Base-by-base conservation (phyloP, 2,329 filamentous ascomycete species). In the Chalaropsis thielavioides region DNA sequence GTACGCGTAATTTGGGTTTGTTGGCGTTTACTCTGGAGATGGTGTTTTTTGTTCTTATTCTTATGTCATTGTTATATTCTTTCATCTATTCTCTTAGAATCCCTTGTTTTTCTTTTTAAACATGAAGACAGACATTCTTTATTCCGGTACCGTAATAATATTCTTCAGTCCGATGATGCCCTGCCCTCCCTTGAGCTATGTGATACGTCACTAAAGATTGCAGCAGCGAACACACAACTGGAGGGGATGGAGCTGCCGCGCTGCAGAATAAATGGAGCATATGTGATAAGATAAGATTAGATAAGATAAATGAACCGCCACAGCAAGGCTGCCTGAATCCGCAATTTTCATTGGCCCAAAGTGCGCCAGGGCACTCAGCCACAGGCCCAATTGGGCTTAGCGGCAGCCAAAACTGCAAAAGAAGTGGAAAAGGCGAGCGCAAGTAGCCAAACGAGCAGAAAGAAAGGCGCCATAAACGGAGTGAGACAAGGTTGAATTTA, bases 321-420 rank as follows among this genome's bases (percentile, higher is more conserved):
- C 40, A 22, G 40, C 3, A 24, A 35, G 22, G 3, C 24, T 19
- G 24, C 17, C 6, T 31, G 5, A 10, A 22, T 27, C 2, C 7
- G 24, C n/a, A 19, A 5, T 7, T 43, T 2, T 13, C 31, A 64
- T 58, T 64, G 49, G 62, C 19, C 35, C 7, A 35, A 5, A 58
- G 15, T 38, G 22, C 22, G 24, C 27, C 27, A 8, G 11, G 27
- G 27, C 27, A 43, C 24, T 27, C 60, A 62, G 60, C 60, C 60
- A 62, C 60, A 62, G 60, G 10, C 43, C 60, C 22, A 35, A 62
- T 38, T 46, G 15, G 60, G 60, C 60, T 19, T 62, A 62, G 60
- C 43, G 44, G 41, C 41, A 35, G 41, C 60, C 44, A 62, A 62
- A 46, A 15, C 17, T 44, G 60, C 60, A 61, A 60, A 60, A 61